Base-by-base conservation (phyloP, 768 basidiomycete genomes). In the Rickenella mellea region DNA sequence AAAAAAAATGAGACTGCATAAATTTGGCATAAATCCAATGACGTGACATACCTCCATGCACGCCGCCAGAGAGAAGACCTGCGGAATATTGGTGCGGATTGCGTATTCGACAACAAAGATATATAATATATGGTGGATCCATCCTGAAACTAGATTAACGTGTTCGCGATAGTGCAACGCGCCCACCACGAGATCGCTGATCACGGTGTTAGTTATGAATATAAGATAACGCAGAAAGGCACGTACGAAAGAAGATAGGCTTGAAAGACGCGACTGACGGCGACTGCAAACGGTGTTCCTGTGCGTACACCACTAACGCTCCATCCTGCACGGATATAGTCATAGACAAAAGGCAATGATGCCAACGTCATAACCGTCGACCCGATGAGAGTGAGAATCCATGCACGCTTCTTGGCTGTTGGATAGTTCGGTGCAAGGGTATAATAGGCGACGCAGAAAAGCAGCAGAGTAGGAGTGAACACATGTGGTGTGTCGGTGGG, bases 61-160 rank as follows among this genome's bases (percentile, higher is more conserved):
- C 1, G 64, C 62, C 20, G 55, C 59, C 11, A 74, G 53, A 20
- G 63, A 57, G 52, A 78, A 76, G 11, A 73, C 54, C 21, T 67
- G 64, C 3, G 64, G 51, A 60, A 62, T 67, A 6, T 46, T 50
- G 10, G 49, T 47, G 20, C 60, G 54, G 14, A 68, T 55, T 2
- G 64, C 49, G 44, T 68, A 53, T 20, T 70, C 59, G 45, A 69
- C 62, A 8, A 74, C 50, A 32, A 57, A 49, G 42, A 73, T 52
- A 48, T 74, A 73, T 21, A 62, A 46, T 1, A 60, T 48, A 49
- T 73, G 70, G 40, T 76, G 74, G 17, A 73, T 59, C 75, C 75
- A 76, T 3, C 75, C 75, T n/a, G 69, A 72, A 26, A 73, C 50
- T 1, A 73, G 35, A n/a, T 69, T 70, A 42, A 74, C 44, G 31